phyloP scores from a whole-genome alignment of 768 basidiomycete genomes.

The Omphalotus guepiniiformis region DNA sequence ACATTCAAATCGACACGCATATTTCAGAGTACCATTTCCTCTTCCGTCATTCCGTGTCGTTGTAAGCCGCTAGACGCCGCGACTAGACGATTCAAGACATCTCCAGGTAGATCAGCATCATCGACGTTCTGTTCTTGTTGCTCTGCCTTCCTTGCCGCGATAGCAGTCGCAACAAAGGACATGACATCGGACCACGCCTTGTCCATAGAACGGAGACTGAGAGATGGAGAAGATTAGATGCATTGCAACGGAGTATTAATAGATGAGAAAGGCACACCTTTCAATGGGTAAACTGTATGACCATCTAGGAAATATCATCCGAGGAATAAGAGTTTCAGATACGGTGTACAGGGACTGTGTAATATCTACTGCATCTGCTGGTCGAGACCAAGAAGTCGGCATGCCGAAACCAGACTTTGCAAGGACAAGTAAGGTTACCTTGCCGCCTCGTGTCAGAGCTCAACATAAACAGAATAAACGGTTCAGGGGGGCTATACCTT shows the following conservation, averaged over 20 bases:
- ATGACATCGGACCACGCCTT: conserved; percentile 14
- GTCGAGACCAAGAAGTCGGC: conserved; percentile 14
- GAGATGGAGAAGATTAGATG: background rate
- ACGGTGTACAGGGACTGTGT: conserved; percentile 11
- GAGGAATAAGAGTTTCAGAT: conserved; percentile 15
- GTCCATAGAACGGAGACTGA: conserved; percentile 16
- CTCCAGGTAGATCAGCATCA: background rate
- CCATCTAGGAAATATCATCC: conserved; percentile 20
- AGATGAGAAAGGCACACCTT: conserved; percentile 9
- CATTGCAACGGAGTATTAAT: background rate
- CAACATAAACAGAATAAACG: background rate
- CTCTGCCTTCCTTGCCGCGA: conserved; percentile 10
- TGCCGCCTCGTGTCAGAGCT: too few relatives aligned
- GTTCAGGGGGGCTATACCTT: background rate
- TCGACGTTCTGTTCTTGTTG: background rate
- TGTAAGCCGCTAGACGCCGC: conserved; percentile 14
- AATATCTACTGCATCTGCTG: conserved; percentile 5
- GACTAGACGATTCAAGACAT: conserved; percentile 18
- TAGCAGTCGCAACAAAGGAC: conserved; percentile 11
- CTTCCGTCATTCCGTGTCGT: conserved; percentile 15
- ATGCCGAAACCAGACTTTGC: conserved; percentile 22
- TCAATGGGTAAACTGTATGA: conserved; percentile 20
- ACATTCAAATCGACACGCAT: background rate
- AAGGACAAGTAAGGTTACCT: conserved; percentile 21
- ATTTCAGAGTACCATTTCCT: conserved; percentile 23